Conservation (phyloP, 164 flowering plant species). For the Piper longum region DNA sequence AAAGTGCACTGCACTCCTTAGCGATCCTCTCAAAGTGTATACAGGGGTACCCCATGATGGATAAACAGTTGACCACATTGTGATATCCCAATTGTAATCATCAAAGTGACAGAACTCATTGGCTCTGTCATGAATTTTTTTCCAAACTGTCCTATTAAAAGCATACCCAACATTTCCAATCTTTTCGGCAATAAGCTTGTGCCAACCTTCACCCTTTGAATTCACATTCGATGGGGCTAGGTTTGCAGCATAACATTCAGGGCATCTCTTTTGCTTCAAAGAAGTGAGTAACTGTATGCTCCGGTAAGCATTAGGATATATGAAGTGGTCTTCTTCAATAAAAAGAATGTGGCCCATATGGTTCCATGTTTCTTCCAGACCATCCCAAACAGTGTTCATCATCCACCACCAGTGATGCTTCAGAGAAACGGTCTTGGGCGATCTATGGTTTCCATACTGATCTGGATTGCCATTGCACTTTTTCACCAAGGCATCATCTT, state of each 20-base stretch:
- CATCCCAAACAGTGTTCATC: conserved; percentile 99
- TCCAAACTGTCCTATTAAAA: conserved; percentile 81
- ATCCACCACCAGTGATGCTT: conserved; percentile 99
- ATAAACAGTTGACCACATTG: conserved; percentile 90
- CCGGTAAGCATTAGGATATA: conserved; percentile 80
- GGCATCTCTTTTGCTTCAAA: conserved; percentile 57
- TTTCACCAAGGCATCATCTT: conserved; percentile 36
- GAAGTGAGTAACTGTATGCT: conserved; percentile 47
- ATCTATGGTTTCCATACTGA: conserved; percentile 85
- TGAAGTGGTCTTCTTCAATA: conserved; percentile 89
- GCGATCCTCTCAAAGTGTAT: conserved; percentile 68
- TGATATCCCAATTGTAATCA: conserved; percentile 95
- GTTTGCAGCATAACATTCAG: conserved; percentile 76
- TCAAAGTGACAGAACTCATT: conserved; percentile 72
- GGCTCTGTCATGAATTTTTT: conserved; percentile 63
- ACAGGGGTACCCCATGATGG: conserved; percentile 85
- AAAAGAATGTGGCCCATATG: conserved; percentile 72
- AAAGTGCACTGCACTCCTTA: conserved; percentile 87
- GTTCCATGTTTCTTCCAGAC: conserved; percentile 51
- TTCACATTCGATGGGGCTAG: conserved; percentile 81
- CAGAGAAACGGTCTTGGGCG: conserved; percentile 79
- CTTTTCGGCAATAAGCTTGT: conserved; percentile 56
- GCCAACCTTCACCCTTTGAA: conserved; percentile 67
- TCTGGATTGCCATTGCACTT: conserved; percentile 61
- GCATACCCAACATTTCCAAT: conserved; percentile 92